Evolutionary conservation across 73 alveolate genomes (phyloP).

Genomic region (Blepharisma stoltei): DNA sequence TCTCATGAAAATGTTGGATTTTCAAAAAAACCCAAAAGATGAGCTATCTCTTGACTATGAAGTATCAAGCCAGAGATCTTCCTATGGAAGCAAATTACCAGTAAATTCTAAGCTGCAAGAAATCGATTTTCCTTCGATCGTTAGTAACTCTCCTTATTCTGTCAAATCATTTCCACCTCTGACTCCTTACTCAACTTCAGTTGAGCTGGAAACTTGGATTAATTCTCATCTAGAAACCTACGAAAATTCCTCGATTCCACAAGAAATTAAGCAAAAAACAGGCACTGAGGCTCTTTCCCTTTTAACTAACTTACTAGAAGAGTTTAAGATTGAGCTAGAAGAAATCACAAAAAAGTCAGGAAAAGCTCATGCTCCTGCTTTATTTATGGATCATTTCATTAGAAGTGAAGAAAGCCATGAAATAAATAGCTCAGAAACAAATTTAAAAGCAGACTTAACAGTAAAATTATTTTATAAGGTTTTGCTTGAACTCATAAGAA

Average conservation of each 20-base stretch:
- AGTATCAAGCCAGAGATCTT: too few relatives aligned
- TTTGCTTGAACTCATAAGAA: not conserved
- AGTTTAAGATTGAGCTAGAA: not conserved
- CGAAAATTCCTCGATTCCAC: not conserved
- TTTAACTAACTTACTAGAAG: not conserved
- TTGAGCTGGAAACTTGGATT: conserved; percentile 62
- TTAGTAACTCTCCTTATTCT: conserved; percentile 14
- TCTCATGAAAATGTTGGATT: too few relatives aligned
- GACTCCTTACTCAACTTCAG: conserved; percentile 43
- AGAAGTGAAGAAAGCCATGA: too few relatives aligned
- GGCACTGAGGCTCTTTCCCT: not conserved
- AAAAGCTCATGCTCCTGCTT: too few relatives aligned
- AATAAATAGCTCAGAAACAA: too few relatives aligned
- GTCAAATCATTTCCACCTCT: conserved; percentile 16
- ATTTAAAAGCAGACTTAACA: too few relatives aligned
- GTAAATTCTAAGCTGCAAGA: conserved; percentile 18
- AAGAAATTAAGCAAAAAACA: not conserved
- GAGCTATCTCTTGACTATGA: too few relatives aligned
- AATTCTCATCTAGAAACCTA: conserved; percentile 40
- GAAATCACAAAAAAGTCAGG: too few relatives aligned
- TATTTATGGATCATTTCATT: too few relatives aligned
- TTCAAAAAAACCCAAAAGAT: too few relatives aligned
- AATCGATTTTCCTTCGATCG: not conserved
- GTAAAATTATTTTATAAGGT: not conserved
- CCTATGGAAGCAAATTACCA: not conserved